A percentile compares a stretch with the other conserved stretches of the same genome.
These are phyloP conservation scores for Tulasnella calospora DNA, from an alignment of 768 basidiomycete species.

Conservation along the genomic window DNA sequence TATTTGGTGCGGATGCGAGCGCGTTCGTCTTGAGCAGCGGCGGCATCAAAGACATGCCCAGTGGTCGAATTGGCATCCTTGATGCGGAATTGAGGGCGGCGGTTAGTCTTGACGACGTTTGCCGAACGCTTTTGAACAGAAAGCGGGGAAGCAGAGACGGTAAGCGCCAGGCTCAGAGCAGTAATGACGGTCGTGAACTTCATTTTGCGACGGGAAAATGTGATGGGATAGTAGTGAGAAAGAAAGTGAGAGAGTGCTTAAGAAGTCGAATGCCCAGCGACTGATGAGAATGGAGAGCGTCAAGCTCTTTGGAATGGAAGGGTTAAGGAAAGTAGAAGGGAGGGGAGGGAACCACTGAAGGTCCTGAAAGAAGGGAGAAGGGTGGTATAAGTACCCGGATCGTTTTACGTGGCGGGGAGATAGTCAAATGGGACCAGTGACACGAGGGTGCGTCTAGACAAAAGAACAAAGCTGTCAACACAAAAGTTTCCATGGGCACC, in stretches of 20 bases:
- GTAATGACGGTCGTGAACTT: not conserved
- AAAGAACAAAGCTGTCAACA: not conserved
- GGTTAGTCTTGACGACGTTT: not conserved
- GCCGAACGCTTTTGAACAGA: not conserved
- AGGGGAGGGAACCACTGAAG: not conserved
- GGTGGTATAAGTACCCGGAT: not conserved
- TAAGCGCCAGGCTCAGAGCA: not conserved
- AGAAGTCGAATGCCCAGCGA: not conserved
- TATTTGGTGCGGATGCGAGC: not conserved
- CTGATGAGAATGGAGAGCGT: not conserved
- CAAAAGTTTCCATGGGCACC: conserved; percentile 7
- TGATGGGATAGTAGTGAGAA: not conserved
- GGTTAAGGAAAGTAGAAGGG: not conserved
- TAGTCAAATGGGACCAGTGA: not conserved
- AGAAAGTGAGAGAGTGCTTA: not conserved
- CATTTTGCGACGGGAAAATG: not conserved
- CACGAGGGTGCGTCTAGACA: not conserved
- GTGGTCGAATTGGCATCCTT: not conserved
- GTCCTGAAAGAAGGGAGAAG: not conserved
- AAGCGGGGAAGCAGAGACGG: not conserved
- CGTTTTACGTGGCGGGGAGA: not conserved
- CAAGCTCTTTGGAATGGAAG: not conserved
- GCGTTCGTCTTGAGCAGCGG: not conserved
- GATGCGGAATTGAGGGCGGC: not conserved
- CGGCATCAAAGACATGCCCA: not conserved